Percentiles rank a stretch among this genome's conserved stretches.
Evolutionary conservation across 177 flowering plant genomes (phyloP).

Genomic region (Vitis hybrid): DNA sequence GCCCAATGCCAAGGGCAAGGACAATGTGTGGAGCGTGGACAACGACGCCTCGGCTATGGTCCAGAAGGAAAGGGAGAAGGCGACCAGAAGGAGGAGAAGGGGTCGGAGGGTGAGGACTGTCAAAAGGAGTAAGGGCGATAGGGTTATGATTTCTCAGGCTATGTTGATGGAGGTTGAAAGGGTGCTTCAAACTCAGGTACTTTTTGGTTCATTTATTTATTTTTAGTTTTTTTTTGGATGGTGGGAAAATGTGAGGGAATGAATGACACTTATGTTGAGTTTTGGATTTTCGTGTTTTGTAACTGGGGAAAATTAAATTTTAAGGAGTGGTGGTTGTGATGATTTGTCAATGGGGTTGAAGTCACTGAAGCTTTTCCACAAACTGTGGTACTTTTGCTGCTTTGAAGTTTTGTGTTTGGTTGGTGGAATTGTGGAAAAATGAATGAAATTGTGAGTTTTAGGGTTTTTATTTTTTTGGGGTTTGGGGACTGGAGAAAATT

Average conservation of each 20-base stretch:
- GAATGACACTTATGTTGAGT: neutral
- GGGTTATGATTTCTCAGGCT: slow-evolving; percentile 65
- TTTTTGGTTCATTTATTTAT: neutral
- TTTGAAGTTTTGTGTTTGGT: too few relatives aligned
- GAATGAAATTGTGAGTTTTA: too few relatives aligned
- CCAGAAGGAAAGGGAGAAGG: slow-evolving; percentile 30
- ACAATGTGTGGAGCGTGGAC: slow-evolving; percentile 95
- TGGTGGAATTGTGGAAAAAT: too few relatives aligned
- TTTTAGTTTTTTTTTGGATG: neutral
- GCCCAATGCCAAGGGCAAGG: slow-evolving; percentile 31
- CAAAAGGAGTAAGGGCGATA: slow-evolving; percentile 20
- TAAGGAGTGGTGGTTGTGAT: too few relatives aligned
- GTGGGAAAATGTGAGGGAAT: neutral
- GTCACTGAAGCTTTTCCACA: too few relatives aligned
- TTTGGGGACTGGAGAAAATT: too few relatives aligned
- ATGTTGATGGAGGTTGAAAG: slow-evolving; percentile 89
- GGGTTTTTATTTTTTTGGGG: too few relatives aligned
- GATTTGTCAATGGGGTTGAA: too few relatives aligned
- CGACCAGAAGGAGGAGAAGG: slow-evolving; percentile 33
- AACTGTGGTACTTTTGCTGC: too few relatives aligned
- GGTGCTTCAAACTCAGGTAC: slow-evolving; percentile 90
- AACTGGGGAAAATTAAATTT: too few relatives aligned
- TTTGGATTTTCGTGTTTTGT: neutral
- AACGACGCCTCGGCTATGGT: slow-evolving; percentile 52
- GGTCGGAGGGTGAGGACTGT: slow-evolving; percentile 37